Evolutionary conservation across 2,329 filamentous ascomycete genomes (phyloP).

Genomic region (Xylaria sp.): DNA sequence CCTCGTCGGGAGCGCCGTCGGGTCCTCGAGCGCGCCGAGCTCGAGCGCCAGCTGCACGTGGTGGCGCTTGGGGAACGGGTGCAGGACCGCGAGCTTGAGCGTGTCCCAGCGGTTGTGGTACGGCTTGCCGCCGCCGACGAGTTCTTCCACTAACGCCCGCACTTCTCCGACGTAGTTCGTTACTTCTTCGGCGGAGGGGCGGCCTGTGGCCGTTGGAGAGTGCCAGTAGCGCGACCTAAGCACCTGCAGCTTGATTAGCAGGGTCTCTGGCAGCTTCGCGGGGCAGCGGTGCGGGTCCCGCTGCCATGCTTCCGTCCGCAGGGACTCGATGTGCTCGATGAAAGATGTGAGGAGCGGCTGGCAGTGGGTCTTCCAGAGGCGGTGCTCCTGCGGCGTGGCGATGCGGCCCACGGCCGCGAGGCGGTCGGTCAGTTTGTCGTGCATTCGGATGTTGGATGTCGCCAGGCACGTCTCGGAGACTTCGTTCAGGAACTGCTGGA

Average conservation of each 20-base stretch:
- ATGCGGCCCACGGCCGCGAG: constrained; percentile 6
- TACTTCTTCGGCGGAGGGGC: background rate
- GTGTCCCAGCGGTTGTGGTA: background rate
- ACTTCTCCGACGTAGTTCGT: constrained; percentile 1
- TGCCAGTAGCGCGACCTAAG: constrained; percentile 2
- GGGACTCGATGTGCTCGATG: constrained; percentile 15
- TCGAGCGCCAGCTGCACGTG: constrained; percentile 3
- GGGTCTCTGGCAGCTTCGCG: constrained; percentile 3
- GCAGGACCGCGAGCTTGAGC: constrained; percentile 1
- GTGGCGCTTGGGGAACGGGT: background rate
- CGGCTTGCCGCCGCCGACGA: background rate
- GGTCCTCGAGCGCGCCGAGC: background rate
- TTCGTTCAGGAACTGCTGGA: background rate
- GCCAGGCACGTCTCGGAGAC: background rate
- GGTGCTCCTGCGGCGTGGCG: background rate
- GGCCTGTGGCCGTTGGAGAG: background rate
- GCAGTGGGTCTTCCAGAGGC: constrained; percentile 15
- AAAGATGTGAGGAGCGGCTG: constrained; percentile 27
- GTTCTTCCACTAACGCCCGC: background rate
- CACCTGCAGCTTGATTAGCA: constrained; percentile 8
- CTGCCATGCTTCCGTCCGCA: constrained; percentile 14
- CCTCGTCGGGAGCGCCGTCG: background rate
- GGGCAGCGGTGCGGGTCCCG: constrained; percentile 2
- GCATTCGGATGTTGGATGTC: background rate
- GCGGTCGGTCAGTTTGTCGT: background rate